Conservation (phyloP, 306 rosid genomes). For the Pterocarpus macrocarpus region DNA sequence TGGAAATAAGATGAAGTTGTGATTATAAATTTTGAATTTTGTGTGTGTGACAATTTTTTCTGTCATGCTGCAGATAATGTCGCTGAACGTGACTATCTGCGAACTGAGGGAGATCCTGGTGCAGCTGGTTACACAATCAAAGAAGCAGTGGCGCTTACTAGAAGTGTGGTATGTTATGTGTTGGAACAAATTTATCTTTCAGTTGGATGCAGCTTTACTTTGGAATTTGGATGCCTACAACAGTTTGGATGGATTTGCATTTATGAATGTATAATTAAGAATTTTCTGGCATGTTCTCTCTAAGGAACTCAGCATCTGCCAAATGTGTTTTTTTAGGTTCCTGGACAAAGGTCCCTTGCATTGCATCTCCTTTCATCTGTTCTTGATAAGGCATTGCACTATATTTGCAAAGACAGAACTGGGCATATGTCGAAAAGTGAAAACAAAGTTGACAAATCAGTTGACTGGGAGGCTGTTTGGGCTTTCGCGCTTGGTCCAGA, state of each 20-base stretch:
- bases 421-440: conserved; percentile 51
- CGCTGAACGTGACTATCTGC: conserved; percentile 80
- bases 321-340: conserved; percentile 64
- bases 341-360: conserved; percentile 91
- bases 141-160: conserved; percentile 84
- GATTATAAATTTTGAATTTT: conserved; percentile 26
- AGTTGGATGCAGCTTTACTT: conserved; percentile 29
- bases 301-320: conserved; percentile 29
- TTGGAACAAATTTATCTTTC: conserved; percentile 26
- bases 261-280: conserved; percentile 27
- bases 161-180: conserved; percentile 81
- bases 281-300: conserved; percentile 3
- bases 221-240: not conserved
- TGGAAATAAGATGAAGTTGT: conserved; percentile 11
- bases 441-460: conserved; percentile 55
- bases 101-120: conserved; percentile 92
- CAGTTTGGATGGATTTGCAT: conserved; percentile 29
- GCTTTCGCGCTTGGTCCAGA: conserved; percentile 95
- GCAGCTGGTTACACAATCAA: conserved; percentile 93
- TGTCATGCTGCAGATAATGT: conserved; percentile 56
- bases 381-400: conserved; percentile 77
- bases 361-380: conserved; percentile 74
- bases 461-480: conserved; percentile 95
- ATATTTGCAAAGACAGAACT: conserved; percentile 57
- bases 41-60: conserved; percentile 33